Evolutionary conservation across 2,329 filamentous ascomycete species (phyloP), one percentile per base, ranked within the genome.

Genomic region (Byssoonygena ceratinophila): DNA sequence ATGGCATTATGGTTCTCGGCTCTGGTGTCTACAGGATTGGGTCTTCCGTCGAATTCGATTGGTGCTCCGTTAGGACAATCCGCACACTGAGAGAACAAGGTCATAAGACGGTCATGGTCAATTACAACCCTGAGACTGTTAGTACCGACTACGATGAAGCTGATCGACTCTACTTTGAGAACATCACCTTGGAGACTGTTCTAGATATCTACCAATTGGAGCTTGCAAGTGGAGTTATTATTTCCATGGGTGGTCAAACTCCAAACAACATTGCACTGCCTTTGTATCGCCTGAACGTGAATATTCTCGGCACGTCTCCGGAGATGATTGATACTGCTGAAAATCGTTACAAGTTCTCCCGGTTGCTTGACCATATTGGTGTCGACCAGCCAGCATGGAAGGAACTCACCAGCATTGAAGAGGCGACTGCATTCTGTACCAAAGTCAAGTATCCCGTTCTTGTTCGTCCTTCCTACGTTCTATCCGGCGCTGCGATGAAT

Each of bases 311-410:
- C 60, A 98, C 92, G 1, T 96, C 91, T 0, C 92, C 92, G 8
- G 92, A 98, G 70, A 97, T 97, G 91, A 97, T 98, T 64, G 92
- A 98, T 68, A 88, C 81, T 32, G 92, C 92, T 1, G 92, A 98
- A 75, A 97, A 98, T 70, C 79, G 92, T 54, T 97, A 94, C 79
- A 97, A 97, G 76, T 97, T 97, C 76, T 95, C 89, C 40, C 88
- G 92, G 64, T 95, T 97, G 88, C 78, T 97, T 59, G 92, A 98
- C 70, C 81, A 86, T 60, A 95, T 97, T 60, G 84, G 79, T 23
- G 92, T 98, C 29, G 92, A 98, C 67, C 92, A 98, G 73, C 92
- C 92, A 4, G 87, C 87, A 6, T 98, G 92, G 92, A 97, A 96
- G 73, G 92, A 97, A 69, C 76, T 97, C 51, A 97, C 90, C 2